Percentiles rank a stretch among this genome's conserved stretches.
Evolutionary conservation across 2,329 filamentous ascomycete genomes (phyloP).

Genomic region (Exutisphaerella laricina): DNA sequence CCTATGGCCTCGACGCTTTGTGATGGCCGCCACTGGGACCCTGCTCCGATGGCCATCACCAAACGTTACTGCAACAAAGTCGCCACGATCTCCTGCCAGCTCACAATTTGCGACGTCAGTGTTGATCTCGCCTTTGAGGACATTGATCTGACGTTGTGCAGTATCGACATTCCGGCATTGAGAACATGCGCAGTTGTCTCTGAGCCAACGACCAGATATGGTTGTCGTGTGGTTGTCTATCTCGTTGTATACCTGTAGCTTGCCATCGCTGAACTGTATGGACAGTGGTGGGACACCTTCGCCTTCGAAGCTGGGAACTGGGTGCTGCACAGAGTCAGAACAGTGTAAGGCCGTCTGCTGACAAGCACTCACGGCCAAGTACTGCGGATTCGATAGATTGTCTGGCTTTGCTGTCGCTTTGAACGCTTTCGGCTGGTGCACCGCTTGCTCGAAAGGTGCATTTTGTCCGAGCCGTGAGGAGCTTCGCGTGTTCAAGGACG

Average conservation of each 20-base stretch:
- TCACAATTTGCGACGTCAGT: conserved; percentile 14
- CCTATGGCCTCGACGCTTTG: conserved; percentile 9
- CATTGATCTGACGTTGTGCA: conserved; percentile 30
- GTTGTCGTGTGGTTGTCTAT: conserved; percentile 13
- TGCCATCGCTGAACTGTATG: conserved; percentile 14
- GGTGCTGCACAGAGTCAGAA: conserved; percentile 13
- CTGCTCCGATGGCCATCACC: conserved; percentile 23
- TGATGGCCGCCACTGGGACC: conserved; percentile 9
- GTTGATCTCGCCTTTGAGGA: conserved; percentile 22
- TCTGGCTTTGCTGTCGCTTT: conserved; percentile 16
- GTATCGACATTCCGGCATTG: conserved; percentile 29
- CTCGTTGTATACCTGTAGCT: conserved; percentile 16
- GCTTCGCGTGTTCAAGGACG: not conserved
- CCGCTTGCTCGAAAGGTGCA: conserved; percentile 14
- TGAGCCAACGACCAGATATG: conserved; percentile 11
- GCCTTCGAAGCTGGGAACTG: conserved; percentile 15
- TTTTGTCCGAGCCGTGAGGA: conserved; percentile 12
- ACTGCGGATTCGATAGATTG: conserved; percentile 9
- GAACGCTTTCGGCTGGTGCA: conserved; percentile 12
- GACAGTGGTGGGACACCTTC: conserved; percentile 7
- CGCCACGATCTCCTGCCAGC: conserved; percentile 6
- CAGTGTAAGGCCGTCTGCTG: not conserved
- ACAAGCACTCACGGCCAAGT: conserved; percentile 12
- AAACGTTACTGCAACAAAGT: conserved; percentile 19
- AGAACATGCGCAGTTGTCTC: conserved; percentile 27